These are phyloP conservation scores for Phialophora chinensis DNA, from an alignment of 2,329 filamentous ascomycete species.

Conservation along the genomic window DNA sequence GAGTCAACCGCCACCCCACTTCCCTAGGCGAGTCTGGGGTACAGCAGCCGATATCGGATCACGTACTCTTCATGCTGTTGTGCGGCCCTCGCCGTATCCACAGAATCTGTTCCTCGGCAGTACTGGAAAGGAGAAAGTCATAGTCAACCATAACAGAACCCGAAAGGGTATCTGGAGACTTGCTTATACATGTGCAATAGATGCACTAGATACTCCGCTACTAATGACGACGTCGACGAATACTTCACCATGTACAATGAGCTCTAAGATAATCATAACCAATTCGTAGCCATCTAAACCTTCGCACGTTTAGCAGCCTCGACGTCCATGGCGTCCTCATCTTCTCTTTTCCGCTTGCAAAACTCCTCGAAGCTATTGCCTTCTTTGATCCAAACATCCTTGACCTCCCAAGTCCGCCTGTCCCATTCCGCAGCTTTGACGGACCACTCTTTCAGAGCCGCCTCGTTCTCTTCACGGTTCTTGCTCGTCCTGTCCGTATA, in stretches of 20 bases:
- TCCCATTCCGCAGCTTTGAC: slow-evolving; percentile 63
- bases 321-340: slow-evolving; percentile 36
- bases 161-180: neutral
- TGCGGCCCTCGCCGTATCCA: neutral
- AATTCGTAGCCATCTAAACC: slow-evolving; percentile 18
- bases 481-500: slow-evolving; percentile 76
- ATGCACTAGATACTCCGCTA: neutral
- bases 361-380: slow-evolving; percentile 41
- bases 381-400: slow-evolving; percentile 48
- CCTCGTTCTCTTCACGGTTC: slow-evolving; percentile 72
- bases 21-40: slow-evolving; percentile 8
- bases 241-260: neutral
- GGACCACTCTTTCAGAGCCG: slow-evolving; percentile 74
- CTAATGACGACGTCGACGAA: neutral
- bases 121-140: neutral
- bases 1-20: neutral
- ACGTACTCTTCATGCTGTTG: neutral
- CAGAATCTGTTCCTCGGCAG: neutral
- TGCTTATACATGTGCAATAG: neutral
- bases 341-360: slow-evolving; percentile 37
- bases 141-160: neutral
- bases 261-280: neutral
- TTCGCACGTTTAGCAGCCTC: slow-evolving; percentile 34
- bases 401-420: slow-evolving; percentile 46
- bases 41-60: slow-evolving; percentile 15